Conservation (phyloP, 73 alveolate genomes). For the Tetrahymena thermophila region DNA sequence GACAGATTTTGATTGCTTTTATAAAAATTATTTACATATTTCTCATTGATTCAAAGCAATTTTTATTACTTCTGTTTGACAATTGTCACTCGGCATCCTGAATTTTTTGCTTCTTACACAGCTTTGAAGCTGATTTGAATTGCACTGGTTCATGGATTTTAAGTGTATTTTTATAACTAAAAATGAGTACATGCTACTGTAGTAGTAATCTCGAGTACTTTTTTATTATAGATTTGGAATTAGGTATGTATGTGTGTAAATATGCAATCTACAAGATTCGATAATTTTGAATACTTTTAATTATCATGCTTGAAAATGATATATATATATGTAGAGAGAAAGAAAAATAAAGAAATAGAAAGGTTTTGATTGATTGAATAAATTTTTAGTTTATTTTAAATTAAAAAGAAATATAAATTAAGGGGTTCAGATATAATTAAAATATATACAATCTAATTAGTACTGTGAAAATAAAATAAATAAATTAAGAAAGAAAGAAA, state of each 20-base stretch:
- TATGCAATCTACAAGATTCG: background rate
- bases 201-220: background rate
- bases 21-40: background rate
- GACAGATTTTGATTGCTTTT: background rate
- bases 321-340: background rate
- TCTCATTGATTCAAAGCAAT: background rate
- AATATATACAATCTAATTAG: background rate
- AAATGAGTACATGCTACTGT: background rate
- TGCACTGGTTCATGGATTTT: background rate
- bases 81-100: background rate
- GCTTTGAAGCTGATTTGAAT: too few species aligned
- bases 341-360: background rate
- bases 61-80: background rate
- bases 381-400: too few species aligned
- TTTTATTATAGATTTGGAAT: background rate
- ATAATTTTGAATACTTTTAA: too few species aligned
- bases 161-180: background rate
- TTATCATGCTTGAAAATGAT: background rate
- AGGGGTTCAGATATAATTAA: background rate
- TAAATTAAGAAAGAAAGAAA: background rate
- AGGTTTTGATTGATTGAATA: background rate
- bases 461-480: background rate
- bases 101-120: background rate
- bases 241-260: background rate
- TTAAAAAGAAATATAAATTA: background rate